A percentile compares a stretch with the other conserved stretches of the same genome.
phyloP scores from a whole-genome alignment of 768 basidiomycete species.

The Leccinum olivaceopallidum region DNA sequence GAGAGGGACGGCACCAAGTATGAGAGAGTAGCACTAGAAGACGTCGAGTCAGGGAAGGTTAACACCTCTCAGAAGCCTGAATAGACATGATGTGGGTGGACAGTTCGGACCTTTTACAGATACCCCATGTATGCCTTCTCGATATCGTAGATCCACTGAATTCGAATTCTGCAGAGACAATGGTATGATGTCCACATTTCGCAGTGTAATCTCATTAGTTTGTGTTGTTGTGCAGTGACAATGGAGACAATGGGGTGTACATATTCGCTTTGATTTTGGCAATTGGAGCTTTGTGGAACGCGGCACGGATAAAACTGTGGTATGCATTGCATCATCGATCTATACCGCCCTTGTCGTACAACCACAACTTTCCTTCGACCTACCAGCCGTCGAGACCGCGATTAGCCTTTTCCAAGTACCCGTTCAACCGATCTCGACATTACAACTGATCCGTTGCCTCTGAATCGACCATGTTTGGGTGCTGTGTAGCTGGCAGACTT shows the following conservation, averaged over 20 bases:
- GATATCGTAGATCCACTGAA: constrained; percentile 10
- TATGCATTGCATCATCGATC: constrained; percentile 9
- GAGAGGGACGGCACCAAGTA: constrained; percentile 40
- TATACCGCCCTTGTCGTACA: constrained; percentile 13
- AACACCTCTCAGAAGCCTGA: constrained; percentile 30
- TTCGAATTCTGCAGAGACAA: constrained; percentile 13
- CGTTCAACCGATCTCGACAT: constrained; percentile 1
- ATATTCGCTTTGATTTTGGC: background rate
- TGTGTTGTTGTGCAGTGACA: background rate
- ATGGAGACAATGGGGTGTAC: background rate
- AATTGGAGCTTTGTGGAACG: constrained; percentile 8
- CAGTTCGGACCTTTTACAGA: constrained; percentile 10
- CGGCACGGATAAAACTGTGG: constrained; percentile 1
- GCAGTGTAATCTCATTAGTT: constrained; percentile 8
- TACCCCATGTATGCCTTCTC: constrained; percentile 16
- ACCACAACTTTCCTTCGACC: constrained; percentile 8
- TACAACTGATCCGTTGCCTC: background rate
- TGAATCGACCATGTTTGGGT: constrained; percentile 63
- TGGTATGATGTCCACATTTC: background rate
- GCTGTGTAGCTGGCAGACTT: constrained; percentile 74
- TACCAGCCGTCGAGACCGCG: background rate
- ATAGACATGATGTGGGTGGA: constrained; percentile 14
- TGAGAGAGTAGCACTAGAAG: constrained; percentile 64
- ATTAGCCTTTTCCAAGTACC: background rate
- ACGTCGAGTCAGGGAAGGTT: constrained; percentile 53